Evolutionary conservation across 2,329 filamentous ascomycete genomes (phyloP).

Genomic region (Diaporthe citri): DNA sequence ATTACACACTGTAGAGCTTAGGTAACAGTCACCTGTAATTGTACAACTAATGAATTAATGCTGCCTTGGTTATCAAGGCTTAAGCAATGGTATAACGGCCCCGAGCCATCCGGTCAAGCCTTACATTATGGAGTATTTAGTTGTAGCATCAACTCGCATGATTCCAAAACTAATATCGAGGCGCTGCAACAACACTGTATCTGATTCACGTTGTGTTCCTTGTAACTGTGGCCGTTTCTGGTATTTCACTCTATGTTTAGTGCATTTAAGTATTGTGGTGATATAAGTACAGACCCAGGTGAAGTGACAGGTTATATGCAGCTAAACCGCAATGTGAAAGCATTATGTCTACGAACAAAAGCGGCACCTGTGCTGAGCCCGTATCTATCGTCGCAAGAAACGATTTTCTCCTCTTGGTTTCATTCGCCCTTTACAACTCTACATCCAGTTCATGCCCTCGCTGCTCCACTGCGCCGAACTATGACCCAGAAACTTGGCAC

Average conservation of each 20-base stretch:
- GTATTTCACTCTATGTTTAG: neutral
- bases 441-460: neutral
- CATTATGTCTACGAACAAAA: neutral
- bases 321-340: neutral
- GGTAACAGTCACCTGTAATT: neutral
- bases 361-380: neutral
- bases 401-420: too few species aligned
- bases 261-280: neutral
- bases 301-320: neutral
- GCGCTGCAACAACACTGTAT: too few species aligned
- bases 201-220: neutral
- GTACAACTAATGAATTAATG: slow-evolving; percentile 19
- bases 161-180: neutral
- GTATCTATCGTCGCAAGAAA: neutral
- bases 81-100: neutral
- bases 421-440: neutral
- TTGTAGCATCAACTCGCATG: neutral
- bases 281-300: neutral
- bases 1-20: neutral
- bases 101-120: too few species aligned
- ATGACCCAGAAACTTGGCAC: neutral
- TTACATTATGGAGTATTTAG: neutral
- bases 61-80: neutral
- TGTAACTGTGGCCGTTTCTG: neutral
- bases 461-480: neutral